Evolutionary conservation across 305 asterid species (phyloP).

Genomic region (Fraxinus latifolia): DNA sequence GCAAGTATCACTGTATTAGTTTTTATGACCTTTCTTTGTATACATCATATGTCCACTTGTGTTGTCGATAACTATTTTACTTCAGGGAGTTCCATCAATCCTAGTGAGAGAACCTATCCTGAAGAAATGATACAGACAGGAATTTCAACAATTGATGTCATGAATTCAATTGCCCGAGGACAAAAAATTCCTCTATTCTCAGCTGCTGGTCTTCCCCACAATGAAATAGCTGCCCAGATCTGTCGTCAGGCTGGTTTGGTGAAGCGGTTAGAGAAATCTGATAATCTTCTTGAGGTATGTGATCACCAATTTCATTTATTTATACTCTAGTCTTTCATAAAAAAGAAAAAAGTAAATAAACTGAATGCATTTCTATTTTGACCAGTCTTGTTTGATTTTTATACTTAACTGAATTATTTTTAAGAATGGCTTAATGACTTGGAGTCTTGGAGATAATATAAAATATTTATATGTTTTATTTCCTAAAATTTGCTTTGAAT

Average conservation of each 20-base stretch:
- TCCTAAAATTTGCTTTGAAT: background rate
- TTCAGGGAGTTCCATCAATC: constrained; percentile 96
- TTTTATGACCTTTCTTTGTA: constrained; percentile 10
- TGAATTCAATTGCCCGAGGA: constrained; percentile 98
- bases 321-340: background rate
- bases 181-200: constrained; percentile 97
- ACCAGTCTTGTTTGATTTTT: background rate
- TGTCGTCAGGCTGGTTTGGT: constrained; percentile 99
- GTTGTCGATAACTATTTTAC: constrained; percentile 28
- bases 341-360: background rate
- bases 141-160: constrained; percentile 94
- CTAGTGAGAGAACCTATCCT: constrained; percentile 98
- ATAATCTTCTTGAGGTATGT: constrained; percentile 76
- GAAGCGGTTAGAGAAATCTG: constrained; percentile 85
- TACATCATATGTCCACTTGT: constrained; percentile 6
- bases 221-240: constrained; percentile 98
- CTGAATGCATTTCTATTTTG: background rate
- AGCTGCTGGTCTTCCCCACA: constrained; percentile 99
- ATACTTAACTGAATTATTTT: background rate
- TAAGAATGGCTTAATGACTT: background rate
- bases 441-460: background rate
- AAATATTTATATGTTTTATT: background rate
- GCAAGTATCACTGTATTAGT: constrained; percentile 41
- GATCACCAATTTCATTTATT: constrained; percentile 6
- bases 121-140: constrained; percentile 99